Evolutionary conservation across 108 stramenopile species (phyloP).

Genomic region (Epipyxis sp.): DNA sequence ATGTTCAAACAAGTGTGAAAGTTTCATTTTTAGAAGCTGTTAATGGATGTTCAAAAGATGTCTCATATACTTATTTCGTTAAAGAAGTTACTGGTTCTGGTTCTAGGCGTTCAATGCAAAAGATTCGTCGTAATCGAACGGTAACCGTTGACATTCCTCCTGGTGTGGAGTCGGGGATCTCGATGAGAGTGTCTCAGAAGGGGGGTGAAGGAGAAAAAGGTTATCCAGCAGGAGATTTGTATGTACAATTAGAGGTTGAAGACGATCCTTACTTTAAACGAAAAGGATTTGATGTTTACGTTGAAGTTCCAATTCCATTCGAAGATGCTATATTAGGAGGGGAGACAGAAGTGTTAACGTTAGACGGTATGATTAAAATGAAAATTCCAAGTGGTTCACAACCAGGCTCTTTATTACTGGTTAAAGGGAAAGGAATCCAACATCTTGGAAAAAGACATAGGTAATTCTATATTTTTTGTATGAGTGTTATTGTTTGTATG

Average conservation of each 20-base stretch:
- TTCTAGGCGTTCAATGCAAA: not conserved
- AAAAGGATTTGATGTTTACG: constrained; percentile 71
- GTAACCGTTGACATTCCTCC: constrained; percentile 80
- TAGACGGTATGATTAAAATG: constrained; percentile 88
- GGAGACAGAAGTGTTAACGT: constrained; percentile 84
- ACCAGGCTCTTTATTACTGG: constrained; percentile 79
- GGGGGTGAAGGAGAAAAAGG: constrained; percentile 79
- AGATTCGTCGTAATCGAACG: constrained; percentile 64
- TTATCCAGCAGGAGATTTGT: constrained; percentile 43
- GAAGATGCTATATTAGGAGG: constrained; percentile 68
- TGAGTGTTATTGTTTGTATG: not conserved
- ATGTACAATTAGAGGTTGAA: constrained; percentile 74
- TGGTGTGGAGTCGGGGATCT: constrained; percentile 90
- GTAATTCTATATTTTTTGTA: constrained; percentile 38
- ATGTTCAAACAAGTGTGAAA: constrained; percentile 75
- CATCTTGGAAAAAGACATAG: constrained; percentile 51
- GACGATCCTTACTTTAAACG: constrained; percentile 81
- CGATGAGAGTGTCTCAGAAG: constrained; percentile 72
- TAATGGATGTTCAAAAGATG: constrained; percentile 69
- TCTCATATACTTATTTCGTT: constrained; percentile 34
- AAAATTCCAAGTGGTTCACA: constrained; percentile 86
- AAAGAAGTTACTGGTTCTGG: not conserved
- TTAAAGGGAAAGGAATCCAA: constrained; percentile 86
- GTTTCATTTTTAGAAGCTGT: constrained; percentile 86
- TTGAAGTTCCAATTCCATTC: constrained; percentile 67